These are phyloP conservation scores for Solanum tarijense DNA, from an alignment of 257 asterid species.

Conservation along the genomic window DNA sequence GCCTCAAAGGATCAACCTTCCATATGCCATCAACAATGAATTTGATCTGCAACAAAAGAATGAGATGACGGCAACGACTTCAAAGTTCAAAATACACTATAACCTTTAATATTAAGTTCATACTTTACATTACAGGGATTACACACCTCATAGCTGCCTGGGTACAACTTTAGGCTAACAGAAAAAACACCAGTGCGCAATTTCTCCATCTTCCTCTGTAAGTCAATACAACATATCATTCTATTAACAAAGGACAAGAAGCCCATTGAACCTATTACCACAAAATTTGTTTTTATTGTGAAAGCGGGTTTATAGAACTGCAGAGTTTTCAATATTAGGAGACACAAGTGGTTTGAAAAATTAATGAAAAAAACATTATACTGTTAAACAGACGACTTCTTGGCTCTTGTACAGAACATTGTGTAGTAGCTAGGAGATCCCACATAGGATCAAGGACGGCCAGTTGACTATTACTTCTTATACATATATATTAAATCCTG, in stretches of 20 bases:
- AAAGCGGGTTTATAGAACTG: not conserved
- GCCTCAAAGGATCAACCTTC: conserved; percentile 75
- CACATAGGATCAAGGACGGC: not conserved
- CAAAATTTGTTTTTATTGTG: not conserved
- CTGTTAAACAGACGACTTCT: not conserved
- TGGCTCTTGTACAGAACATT: not conserved
- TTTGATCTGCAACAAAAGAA: conserved; percentile 52
- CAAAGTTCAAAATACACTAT: not conserved
- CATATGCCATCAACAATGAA: conserved; percentile 85
- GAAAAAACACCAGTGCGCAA: conserved; percentile 57
- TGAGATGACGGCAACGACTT: not conserved
- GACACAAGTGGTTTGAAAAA: not conserved
- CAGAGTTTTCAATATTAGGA: not conserved
- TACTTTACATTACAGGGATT: not conserved
- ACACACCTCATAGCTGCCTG: conserved; percentile 85
- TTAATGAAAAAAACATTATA: not conserved
- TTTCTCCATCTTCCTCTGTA: conserved; percentile 89
- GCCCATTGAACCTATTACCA: not conserved
- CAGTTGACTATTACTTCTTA: not conserved
- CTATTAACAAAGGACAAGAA: not conserved
- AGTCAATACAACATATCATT: conserved; percentile 8
- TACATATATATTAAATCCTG: not conserved
- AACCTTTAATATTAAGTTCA: not conserved
- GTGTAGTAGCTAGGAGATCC: not conserved
- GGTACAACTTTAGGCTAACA: conserved; percentile 57